These are phyloP conservation scores for Angomonas deanei DNA, from an alignment of 208 protist species.

Conservation along the genomic window DNA sequence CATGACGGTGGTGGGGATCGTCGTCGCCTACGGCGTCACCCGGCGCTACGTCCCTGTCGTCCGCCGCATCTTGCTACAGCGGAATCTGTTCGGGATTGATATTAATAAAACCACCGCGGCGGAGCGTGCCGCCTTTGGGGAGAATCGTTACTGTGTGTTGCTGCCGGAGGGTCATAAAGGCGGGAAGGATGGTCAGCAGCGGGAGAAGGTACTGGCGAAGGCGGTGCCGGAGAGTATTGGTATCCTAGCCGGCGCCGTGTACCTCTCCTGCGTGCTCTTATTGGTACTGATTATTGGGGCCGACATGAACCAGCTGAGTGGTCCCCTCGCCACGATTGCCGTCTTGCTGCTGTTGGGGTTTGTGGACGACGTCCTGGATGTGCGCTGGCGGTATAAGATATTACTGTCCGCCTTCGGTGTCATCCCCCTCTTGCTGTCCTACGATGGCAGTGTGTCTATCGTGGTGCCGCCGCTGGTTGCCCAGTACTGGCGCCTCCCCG, in stretches of 20 bases:
- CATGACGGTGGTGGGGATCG: slow-evolving; percentile 38
- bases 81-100: slow-evolving; percentile 92
- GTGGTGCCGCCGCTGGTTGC: slow-evolving; percentile 74
- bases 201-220: slow-evolving; percentile 4
- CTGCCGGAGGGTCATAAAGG: too few relatives aligned
- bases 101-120: slow-evolving; percentile 92
- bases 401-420: slow-evolving; percentile 94
- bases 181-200: too few relatives aligned
- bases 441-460: slow-evolving; percentile 87
- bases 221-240: slow-evolving; percentile 71
- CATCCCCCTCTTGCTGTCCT: slow-evolving; percentile 92
- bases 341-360: slow-evolving; percentile 99
- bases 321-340: slow-evolving; percentile 91
- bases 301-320: slow-evolving; percentile 40
- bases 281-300: slow-evolving; percentile 17
- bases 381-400: slow-evolving; percentile 97
- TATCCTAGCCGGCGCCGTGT: slow-evolving; percentile 70
- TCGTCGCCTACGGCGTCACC: slow-evolving; percentile 51
- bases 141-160: slow-evolving; percentile 27
- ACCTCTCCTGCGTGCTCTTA: slow-evolving; percentile 63
- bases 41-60: slow-evolving; percentile 58
- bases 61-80: slow-evolving; percentile 54
- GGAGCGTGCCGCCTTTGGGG: slow-evolving; percentile 41
- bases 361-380: slow-evolving; percentile 99
- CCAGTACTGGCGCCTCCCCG: background rate